Conservation (phyloP, 805 yeast genomes). For the Metschnikowia lochheadii region DNA sequence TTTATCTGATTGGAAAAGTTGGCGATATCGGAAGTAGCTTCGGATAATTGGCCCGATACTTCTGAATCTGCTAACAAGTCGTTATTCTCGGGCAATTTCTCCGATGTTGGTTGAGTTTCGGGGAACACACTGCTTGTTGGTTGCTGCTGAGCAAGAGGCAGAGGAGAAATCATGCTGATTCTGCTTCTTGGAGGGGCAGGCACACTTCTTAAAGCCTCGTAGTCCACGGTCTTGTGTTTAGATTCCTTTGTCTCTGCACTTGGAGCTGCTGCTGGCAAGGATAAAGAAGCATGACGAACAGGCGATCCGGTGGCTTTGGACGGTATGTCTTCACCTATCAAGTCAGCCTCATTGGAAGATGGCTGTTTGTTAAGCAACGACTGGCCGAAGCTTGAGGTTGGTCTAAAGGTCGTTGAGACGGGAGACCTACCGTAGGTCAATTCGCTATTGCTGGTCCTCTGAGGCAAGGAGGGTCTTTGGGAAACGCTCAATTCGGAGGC, state of each 20-base stretch:
- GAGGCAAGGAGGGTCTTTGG: constrained; percentile 17
- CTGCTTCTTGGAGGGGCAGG: constrained; percentile 39
- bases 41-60: constrained; percentile 63
- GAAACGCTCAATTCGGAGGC: constrained; percentile 8
- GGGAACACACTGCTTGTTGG: background rate
- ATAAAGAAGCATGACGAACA: constrained; percentile 8
- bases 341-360: constrained; percentile 13
- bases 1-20: constrained; percentile 81
- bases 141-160: constrained; percentile 5
- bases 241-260: constrained; percentile 10
- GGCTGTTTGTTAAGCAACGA: constrained; percentile 39
- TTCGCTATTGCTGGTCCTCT: constrained; percentile 33
- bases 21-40: constrained; percentile 81
- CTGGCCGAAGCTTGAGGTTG: constrained; percentile 85
- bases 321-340: constrained; percentile 34
- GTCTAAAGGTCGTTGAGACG: constrained; percentile 57
- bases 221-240: constrained; percentile 30
- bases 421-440: constrained; percentile 23
- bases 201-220: constrained; percentile 47
- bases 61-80: constrained; percentile 59
- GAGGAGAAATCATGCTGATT: constrained; percentile 1
- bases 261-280: constrained; percentile 27
- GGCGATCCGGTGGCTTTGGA: constrained; percentile 4
- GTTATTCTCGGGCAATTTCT: constrained; percentile 22
- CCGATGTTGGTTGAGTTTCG: background rate